These are phyloP conservation scores for Medicago truncatula DNA, from an alignment of 306 rosid genomes.

Conservation along the genomic window MtrunA17r5.0-ANR NC_053044.1:137501-138000, in stretches of 20 bases:
- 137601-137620: constrained; percentile 77
- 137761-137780: constrained; percentile 61
- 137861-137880: constrained; percentile 56
- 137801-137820: constrained; percentile 92
- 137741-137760: constrained; percentile 83
- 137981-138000: too few relatives aligned
- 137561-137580: constrained; percentile 28
- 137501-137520: constrained; percentile 23
- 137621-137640: constrained; percentile 93
- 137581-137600: constrained; percentile 25
- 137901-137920: constrained; percentile 39
- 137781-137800: constrained; percentile 84
- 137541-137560: constrained; percentile 25
- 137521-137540: constrained; percentile 6
- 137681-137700: constrained; percentile 89
- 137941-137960: neutral
- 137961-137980: neutral
- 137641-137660: constrained; percentile 77
- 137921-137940: constrained; percentile 21
- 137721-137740: constrained; percentile 93
- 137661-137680: constrained; percentile 87
- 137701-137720: constrained; percentile 79
- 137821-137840: constrained; percentile 65
- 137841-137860: constrained; percentile 49
- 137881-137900: constrained; percentile 77